Evolutionary conservation across 2,329 filamentous ascomycete genomes (phyloP), one percentile per base, ranked within the genome.

Genomic region (Escovopsis sp.): DNA sequence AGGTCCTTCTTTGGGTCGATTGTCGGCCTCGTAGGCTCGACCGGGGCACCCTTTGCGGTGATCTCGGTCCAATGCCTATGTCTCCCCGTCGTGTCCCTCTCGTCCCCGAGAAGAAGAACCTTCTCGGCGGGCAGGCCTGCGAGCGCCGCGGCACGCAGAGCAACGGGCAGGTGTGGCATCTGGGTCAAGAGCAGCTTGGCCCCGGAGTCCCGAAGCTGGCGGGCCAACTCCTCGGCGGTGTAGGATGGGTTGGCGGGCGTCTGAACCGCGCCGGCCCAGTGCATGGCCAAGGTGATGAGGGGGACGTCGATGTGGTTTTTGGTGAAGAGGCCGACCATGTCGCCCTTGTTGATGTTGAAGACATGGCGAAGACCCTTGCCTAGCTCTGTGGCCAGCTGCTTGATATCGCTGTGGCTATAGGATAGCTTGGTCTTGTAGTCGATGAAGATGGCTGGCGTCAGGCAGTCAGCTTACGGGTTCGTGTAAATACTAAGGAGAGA

Each of bases 211-310:
- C 77, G 77, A 47, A 96, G 72, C 63, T 95, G 88, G 54, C 84
- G 87, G 4, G 82, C 78, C 32, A 95, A 71, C 62, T 96, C 89
- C 9, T 85, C 77, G 11, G 74, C 75, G 0, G 84, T 94, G 62
- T 94, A 94, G 4, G 79, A 77, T 18, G 88, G 87, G 56, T 95
- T 95, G 3, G 85, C 87, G 0, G 88, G 86, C n/a, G 81, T 86
- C 10, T 85, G 65, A 41, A 85, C 67, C 28, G 84, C 87, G 38
- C 87, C 88, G 1, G 85, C 82, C 83, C 85, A 95, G 49, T 82
- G 76, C 9, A 77, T 72, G 26, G 87, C 88, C 68, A 85, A 85
- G 59, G 77, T 85, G 38, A 87, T 62, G 3, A 80, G 68, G 0
- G 85, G 80, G 0, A 81, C 85, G 59, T 95, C 88, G 56, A 95